Percentiles rank a stretch among this genome's conserved stretches.
Conservation (phyloP, 805 yeast species). For the Yamadazyma paraphyllophila region DNA sequence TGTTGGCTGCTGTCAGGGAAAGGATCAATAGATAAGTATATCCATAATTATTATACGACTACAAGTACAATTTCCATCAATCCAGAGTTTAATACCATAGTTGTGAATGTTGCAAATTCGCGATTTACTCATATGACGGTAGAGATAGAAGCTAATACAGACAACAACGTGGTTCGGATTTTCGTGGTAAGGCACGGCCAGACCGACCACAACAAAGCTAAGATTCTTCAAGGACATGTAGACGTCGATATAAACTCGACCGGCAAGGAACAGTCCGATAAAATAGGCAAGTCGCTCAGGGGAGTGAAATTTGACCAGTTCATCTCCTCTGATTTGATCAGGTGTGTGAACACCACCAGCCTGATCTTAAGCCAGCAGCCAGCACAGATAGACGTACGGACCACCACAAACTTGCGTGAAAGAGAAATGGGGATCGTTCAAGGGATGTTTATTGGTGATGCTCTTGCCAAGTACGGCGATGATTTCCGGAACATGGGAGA, state of each 20-base stretch:
- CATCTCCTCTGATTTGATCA: constrained; percentile 50
- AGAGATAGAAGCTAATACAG: constrained; percentile 28
- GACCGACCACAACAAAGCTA: constrained; percentile 67
- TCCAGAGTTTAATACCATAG: too few relatives aligned
- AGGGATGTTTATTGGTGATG: constrained; percentile 70
- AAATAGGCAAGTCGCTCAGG: constrained; percentile 48
- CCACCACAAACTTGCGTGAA: constrained; percentile 57
- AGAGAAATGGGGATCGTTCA: constrained; percentile 74
- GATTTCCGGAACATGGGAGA: constrained; percentile 70
- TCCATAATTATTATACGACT: too few relatives aligned
- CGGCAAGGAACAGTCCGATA: constrained; percentile 60
- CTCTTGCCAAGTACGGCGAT: constrained; percentile 57
- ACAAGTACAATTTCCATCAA: too few relatives aligned
- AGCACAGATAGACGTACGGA: constrained; percentile 12
- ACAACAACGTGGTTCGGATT: constrained; percentile 42
- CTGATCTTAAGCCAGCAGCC: constrained; percentile 35
- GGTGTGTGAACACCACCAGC: constrained; percentile 61
- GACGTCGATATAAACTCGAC: constrained; percentile 61
- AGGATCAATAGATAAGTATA: not conserved
- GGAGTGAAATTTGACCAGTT: constrained; percentile 44
- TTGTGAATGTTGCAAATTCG: not conserved
- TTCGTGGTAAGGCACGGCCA: constrained; percentile 82
- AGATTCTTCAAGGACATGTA: constrained; percentile 76
- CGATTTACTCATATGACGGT: constrained; percentile 16
- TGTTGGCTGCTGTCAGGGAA: constrained; percentile 33